A percentile compares a stretch with the other conserved stretches of the same genome.
These are phyloP conservation scores for Alternaria burnsii DNA, from an alignment of 2,329 filamentous ascomycete species.

Conservation along the genomic window DNA sequence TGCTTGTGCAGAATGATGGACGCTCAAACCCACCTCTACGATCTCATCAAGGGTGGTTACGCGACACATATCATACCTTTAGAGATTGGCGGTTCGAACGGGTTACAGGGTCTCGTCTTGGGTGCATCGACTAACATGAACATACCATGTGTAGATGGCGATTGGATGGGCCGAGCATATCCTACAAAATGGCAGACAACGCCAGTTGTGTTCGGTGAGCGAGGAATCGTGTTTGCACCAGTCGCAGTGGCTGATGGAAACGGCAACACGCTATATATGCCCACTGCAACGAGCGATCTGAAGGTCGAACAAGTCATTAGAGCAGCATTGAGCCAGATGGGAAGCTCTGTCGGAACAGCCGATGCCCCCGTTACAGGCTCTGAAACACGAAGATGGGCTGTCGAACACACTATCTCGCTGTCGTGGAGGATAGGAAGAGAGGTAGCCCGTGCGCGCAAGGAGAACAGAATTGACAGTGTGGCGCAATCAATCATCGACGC, in stretches of 20 bases:
- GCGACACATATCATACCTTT: slow-evolving; percentile 52
- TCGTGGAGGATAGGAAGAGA: slow-evolving; percentile 52
- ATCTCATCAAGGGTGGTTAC: slow-evolving; percentile 41
- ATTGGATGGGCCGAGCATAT: slow-evolving; percentile 60
- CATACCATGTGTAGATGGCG: slow-evolving; percentile 56
- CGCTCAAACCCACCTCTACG: slow-evolving; percentile 48
- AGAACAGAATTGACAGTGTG: slow-evolving; percentile 48
- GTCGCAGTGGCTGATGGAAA: slow-evolving; percentile 53
- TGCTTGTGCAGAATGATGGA: slow-evolving; percentile 44
- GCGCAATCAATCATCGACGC: slow-evolving; percentile 54
- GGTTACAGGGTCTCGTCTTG: slow-evolving; percentile 51
- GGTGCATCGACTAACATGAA: slow-evolving; percentile 52
- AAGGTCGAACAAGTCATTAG: slow-evolving; percentile 51
- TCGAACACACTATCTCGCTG: slow-evolving; percentile 51
- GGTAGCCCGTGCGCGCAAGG: slow-evolving; percentile 45
- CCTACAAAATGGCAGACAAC: slow-evolving; percentile 58
- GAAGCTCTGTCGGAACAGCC: slow-evolving; percentile 47
- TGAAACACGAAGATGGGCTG: slow-evolving; percentile 50
- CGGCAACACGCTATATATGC: slow-evolving; percentile 53
- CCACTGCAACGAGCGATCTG: slow-evolving; percentile 47
- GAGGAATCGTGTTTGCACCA: slow-evolving; percentile 52
- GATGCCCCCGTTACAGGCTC: slow-evolving; percentile 51
- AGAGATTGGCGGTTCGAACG: slow-evolving; percentile 60
- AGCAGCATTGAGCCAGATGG: slow-evolving; percentile 49
- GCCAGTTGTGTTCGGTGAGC: slow-evolving; percentile 54